phyloP scores from a whole-genome alignment of 331 rosid genomes.

The Pyracantha coccinea region DNA sequence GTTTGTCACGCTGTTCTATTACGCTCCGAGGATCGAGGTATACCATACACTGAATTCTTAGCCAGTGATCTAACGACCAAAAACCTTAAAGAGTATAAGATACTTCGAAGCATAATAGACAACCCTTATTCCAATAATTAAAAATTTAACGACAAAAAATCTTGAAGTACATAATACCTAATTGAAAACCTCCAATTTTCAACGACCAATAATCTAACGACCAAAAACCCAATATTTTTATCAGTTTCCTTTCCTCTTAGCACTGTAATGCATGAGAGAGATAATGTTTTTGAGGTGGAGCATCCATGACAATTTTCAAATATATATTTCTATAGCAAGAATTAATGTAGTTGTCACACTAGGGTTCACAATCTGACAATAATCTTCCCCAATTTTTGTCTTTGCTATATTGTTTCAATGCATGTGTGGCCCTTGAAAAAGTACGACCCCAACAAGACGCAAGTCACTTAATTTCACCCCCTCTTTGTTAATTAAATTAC shows the following conservation, averaged over 20 bases:
- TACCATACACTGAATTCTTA: too few species aligned
- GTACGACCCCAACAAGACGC: background rate
- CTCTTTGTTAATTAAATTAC: background rate
- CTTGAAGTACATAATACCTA: too few species aligned
- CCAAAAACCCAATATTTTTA: background rate
- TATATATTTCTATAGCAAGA: background rate
- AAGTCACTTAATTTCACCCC: background rate
- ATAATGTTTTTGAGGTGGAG: conserved; percentile 62
- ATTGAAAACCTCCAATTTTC: too few species aligned
- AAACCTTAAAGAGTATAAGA: too few species aligned
- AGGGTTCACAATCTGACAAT: conserved; percentile 16
- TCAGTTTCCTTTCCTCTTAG: background rate
- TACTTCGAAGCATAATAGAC: too few species aligned
- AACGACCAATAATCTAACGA: too few species aligned
- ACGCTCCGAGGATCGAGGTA: too few species aligned
- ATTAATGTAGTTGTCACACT: conserved; percentile 10
- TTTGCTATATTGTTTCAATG: conserved; percentile 1
- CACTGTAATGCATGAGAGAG: background rate
- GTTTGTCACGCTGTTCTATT: background rate
- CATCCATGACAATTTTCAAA: conserved; percentile 2
- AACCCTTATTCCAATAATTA: too few species aligned
- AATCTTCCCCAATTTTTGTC: conserved; percentile 16
- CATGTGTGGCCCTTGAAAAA: conserved; percentile 10
- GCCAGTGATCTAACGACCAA: too few species aligned
- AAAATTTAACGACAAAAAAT: too few species aligned